Conservation (phyloP, 2,329 filamentous ascomycete species). For the Ophiosphaerella herpotricha region DNA sequence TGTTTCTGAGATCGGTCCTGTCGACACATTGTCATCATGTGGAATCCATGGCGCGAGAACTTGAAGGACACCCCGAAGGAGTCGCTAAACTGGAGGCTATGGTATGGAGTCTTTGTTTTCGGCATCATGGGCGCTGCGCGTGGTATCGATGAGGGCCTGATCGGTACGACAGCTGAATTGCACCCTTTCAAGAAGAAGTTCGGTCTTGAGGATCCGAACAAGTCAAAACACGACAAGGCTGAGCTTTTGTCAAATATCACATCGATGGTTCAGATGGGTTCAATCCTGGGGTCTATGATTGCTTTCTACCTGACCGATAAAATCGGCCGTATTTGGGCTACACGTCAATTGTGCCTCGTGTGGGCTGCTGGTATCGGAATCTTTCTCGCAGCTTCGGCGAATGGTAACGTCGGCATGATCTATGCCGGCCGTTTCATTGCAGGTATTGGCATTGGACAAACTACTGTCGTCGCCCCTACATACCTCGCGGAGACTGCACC, state of each 20-base stretch:
- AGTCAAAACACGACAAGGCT: slow-evolving; percentile 36
- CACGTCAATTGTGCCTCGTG: slow-evolving; percentile 47
- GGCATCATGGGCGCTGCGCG: slow-evolving; percentile 76
- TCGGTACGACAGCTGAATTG: slow-evolving; percentile 64
- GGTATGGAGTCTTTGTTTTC: slow-evolving; percentile 73
- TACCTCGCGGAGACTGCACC: slow-evolving; percentile 76
- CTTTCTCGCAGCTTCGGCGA: slow-evolving; percentile 44
- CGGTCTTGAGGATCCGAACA: slow-evolving; percentile 38
- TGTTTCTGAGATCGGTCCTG: neutral
- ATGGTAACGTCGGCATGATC: slow-evolving; percentile 53
- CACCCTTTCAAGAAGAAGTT: slow-evolving; percentile 43
- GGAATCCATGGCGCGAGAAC: slow-evolving; percentile 48
- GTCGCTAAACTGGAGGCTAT: slow-evolving; percentile 77
- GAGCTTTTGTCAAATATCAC: slow-evolving; percentile 67
- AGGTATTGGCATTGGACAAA: slow-evolving; percentile 69
- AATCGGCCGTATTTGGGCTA: slow-evolving; percentile 51
- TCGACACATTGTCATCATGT: slow-evolving; percentile 30
- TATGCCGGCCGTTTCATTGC: slow-evolving; percentile 71
- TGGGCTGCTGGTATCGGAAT: slow-evolving; percentile 50
- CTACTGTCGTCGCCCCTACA: slow-evolving; percentile 69
- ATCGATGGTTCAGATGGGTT: slow-evolving; percentile 81
- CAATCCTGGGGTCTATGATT: slow-evolving; percentile 70
- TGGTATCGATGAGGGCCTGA: slow-evolving; percentile 80
- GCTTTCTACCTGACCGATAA: slow-evolving; percentile 57
- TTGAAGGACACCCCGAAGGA: slow-evolving; percentile 69